Percentiles rank a stretch among this genome's conserved stretches.
These are phyloP conservation scores for Paxillus ammoniavirescens DNA, from an alignment of 768 basidiomycete genomes.

Conservation along the genomic window DNA sequence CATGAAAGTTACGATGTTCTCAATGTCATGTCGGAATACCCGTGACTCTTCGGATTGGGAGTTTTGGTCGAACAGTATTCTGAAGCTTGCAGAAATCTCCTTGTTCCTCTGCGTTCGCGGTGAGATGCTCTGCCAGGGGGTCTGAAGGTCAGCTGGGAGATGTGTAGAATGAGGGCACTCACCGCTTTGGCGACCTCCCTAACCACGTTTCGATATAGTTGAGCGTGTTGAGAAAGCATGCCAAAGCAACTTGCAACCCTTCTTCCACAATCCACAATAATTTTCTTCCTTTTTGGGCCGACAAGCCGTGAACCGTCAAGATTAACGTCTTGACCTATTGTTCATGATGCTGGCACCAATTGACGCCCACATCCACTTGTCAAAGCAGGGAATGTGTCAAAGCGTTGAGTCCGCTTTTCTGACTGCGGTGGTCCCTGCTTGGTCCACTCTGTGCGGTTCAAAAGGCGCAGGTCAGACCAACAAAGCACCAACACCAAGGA, in stretches of 20 bases:
- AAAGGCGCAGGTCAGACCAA: slow-evolving; percentile 10
- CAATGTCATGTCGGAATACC: slow-evolving; percentile 46
- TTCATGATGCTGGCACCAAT: slow-evolving; percentile 8
- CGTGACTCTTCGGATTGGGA: slow-evolving; percentile 19
- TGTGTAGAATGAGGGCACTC: background rate
- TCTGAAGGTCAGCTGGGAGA: background rate
- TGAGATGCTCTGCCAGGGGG: slow-evolving; percentile 33
- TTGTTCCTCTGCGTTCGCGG: slow-evolving; percentile 38
- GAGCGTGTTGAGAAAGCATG: slow-evolving; percentile 18
- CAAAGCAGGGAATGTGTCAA: slow-evolving; percentile 4
- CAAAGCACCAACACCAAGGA: background rate
- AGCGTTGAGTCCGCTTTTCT: background rate
- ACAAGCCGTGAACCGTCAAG: background rate
- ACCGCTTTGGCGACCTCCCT: slow-evolving; percentile 31
- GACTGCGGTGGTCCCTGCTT: background rate
- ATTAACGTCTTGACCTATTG: slow-evolving; percentile 15
- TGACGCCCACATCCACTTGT: slow-evolving; percentile 2
- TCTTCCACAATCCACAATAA: background rate
- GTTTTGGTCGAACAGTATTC: slow-evolving; percentile 49
- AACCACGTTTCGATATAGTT: slow-evolving; percentile 29
- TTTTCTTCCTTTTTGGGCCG: slow-evolving; percentile 12
- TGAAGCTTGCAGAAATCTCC: slow-evolving; percentile 49
- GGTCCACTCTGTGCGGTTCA: slow-evolving; percentile 10
- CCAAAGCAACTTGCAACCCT: slow-evolving; percentile 19
- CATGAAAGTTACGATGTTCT: slow-evolving; percentile 66